Conservation (phyloP, 768 basidiomycete species). For the Boletus pseudopeckii region DNA sequence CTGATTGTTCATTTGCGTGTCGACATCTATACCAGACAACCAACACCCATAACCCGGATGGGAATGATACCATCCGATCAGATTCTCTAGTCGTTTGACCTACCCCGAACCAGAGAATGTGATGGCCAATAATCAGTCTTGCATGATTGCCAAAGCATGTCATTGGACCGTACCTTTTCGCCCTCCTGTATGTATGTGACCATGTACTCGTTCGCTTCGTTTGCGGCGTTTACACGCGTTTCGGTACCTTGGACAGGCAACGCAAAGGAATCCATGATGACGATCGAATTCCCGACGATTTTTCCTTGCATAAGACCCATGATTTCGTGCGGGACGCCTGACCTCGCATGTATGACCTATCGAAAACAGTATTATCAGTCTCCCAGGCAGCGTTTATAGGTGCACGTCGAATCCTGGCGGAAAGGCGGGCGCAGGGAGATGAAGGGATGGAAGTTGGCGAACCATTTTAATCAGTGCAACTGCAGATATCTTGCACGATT, state of each 20-base stretch:
- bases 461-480: conserved; percentile 96
- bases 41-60: conserved; percentile 99
- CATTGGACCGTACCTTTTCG: conserved; percentile 55
- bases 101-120: conserved; percentile 28
- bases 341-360: conserved; percentile 97
- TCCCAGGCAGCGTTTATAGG: not conserved
- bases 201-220: conserved; percentile 98
- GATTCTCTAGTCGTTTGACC: conserved; percentile 83
- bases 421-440: not conserved
- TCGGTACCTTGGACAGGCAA: conserved; percentile 98
- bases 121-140: not conserved
- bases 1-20: conserved; percentile 94
- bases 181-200: conserved; percentile 85
- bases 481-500: conserved; percentile 91
- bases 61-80: conserved; percentile 97
- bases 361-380: not conserved
- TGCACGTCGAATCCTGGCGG: not conserved
- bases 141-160: not conserved
- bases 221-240: conserved; percentile 93
- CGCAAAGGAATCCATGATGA: conserved; percentile 95
- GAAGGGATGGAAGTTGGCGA: conserved; percentile 6
- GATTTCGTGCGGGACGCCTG: conserved; percentile 96
- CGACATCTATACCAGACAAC: conserved; percentile 98
- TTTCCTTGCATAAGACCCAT: conserved; percentile 99
- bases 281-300: conserved; percentile 70